phyloP scores from a whole-genome alignment of 257 asterid genomes.

The Solanum microdontum region DNA sequence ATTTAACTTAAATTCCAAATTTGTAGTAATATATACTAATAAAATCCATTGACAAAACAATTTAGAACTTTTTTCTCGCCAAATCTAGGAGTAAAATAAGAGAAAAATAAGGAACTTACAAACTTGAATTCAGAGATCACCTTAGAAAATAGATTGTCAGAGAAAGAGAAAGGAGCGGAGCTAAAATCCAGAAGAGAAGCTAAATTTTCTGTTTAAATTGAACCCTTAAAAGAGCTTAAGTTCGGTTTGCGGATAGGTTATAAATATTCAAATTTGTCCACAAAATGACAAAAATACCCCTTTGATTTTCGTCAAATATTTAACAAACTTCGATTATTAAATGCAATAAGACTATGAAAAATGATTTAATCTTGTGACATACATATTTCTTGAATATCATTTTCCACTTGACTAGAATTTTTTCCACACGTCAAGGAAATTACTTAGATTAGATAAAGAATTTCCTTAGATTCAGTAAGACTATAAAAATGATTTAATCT shows the following conservation, averaged over 20 bases:
- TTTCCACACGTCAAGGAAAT: not conserved
- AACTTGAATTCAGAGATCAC: not conserved
- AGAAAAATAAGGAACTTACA: not conserved
- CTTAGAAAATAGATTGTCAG: not conserved
- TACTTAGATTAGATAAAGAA: no score
- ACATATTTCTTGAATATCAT: not conserved
- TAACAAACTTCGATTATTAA: no score
- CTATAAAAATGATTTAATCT: not conserved
- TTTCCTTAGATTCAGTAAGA: not conserved
- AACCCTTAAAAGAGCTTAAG: not conserved
- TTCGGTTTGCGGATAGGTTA: not conserved
- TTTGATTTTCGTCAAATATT: not conserved
- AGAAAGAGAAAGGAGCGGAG: not conserved
- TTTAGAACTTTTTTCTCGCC: not conserved
- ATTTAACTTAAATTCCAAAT: not conserved
- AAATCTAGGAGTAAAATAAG: not conserved
- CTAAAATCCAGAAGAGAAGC: not conserved
- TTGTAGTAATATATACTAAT: not conserved
- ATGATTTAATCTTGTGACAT: no score
- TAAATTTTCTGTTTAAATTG: not conserved
- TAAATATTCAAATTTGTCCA: not conserved
- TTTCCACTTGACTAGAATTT: not conserved
- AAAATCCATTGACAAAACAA: not conserved
- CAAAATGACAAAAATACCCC: not conserved
- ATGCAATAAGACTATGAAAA: no score